Percentiles rank a stretch among this genome's conserved stretches.
phyloP scores from a whole-genome alignment of 805 yeast species.

The Pichia californica region DNA sequence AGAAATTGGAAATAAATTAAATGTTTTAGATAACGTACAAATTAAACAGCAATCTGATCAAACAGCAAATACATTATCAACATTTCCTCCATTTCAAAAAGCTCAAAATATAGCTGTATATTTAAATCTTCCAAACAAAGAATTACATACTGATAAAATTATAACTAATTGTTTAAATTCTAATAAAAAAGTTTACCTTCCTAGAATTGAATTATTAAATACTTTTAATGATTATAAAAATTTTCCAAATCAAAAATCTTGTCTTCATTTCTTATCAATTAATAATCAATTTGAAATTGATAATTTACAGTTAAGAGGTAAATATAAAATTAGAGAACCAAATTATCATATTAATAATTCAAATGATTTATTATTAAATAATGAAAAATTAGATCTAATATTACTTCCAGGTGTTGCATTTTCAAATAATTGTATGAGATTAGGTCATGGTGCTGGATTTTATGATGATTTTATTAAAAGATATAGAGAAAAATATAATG shows the following conservation, averaged over 20 bases:
- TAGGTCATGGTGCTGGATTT: slow-evolving; percentile 93
- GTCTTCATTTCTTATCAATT: slow-evolving; percentile 53
- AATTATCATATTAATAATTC: slow-evolving; percentile 11
- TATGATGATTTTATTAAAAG: slow-evolving; percentile 72
- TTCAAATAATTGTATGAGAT: slow-evolving; percentile 38
- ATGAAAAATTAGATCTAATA: slow-evolving; percentile 50
- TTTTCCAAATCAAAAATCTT: slow-evolving; percentile 31
- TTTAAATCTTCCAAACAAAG: slow-evolving; percentile 71
- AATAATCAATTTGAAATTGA: slow-evolving; percentile 35
- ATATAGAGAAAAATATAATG: slow-evolving; percentile 31
- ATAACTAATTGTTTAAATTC: slow-evolving; percentile 43
- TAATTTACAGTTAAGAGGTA: slow-evolving; percentile 57
- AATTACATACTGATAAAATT: slow-evolving; percentile 53
- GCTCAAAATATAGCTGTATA: slow-evolving; percentile 57
- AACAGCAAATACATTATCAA: slow-evolving; percentile 1
- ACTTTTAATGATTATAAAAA: slow-evolving; percentile 24
- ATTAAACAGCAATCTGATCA: slow-evolving; percentile 1
- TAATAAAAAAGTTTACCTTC: slow-evolving; percentile 51
- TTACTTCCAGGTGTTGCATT: slow-evolving; percentile 87
- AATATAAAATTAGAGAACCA: slow-evolving; percentile 66
- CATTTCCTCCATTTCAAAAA: slow-evolving; percentile 29
- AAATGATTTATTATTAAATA: slow-evolving; percentile 19
- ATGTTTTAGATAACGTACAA: not conserved
- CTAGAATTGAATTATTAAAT: slow-evolving; percentile 34
- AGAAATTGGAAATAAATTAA: slow-evolving; percentile 2